Evolutionary conservation across 1,284 basidiomycete species (phyloP).

Genomic region (Puccinia polysora): DNA sequence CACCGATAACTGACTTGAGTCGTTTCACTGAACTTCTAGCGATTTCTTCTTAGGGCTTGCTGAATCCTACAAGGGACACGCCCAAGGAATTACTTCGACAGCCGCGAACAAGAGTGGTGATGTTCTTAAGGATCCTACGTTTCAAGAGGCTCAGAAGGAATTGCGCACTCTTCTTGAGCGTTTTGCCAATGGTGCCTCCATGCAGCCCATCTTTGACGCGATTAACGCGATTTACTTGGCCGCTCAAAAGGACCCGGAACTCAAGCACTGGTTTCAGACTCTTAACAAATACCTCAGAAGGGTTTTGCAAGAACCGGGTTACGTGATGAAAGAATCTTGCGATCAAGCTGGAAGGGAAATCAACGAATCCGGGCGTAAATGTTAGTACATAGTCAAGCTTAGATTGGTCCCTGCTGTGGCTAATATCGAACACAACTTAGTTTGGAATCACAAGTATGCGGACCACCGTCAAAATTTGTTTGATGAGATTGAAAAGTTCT

Average conservation of each 20-base stretch:
- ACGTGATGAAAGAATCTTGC: conserved; percentile 72
- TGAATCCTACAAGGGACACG: conserved; percentile 67
- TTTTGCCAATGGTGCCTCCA: conserved; percentile 68
- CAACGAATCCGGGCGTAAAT: conserved; percentile 56
- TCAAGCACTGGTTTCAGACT: conserved; percentile 68
- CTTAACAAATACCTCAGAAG: conserved; percentile 67
- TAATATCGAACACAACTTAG: conserved; percentile 44
- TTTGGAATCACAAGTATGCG: conserved; percentile 50
- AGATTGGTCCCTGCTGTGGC: neutral
- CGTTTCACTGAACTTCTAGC: conserved; percentile 47
- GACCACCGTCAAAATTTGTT: conserved; percentile 50
- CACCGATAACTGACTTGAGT: too few species aligned
- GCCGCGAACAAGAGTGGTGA: conserved; percentile 54
- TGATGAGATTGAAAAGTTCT: conserved; percentile 50
- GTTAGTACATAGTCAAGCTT: conserved; percentile 53
- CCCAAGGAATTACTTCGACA: conserved; percentile 56
- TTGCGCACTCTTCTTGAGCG: conserved; percentile 79
- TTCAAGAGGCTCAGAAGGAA: conserved; percentile 63
- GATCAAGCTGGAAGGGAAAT: conserved; percentile 56
- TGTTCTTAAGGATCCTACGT: conserved; percentile 58
- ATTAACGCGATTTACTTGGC: conserved; percentile 71
- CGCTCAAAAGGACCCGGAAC: conserved; percentile 68
- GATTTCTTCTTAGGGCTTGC: conserved; percentile 55
- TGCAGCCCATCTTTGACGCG: conserved; percentile 68
- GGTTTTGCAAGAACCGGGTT: conserved; percentile 78